phyloP scores from a whole-genome alignment of 192 early-diverging fungal genomes.

The Backusella tuberculispora region DNA sequence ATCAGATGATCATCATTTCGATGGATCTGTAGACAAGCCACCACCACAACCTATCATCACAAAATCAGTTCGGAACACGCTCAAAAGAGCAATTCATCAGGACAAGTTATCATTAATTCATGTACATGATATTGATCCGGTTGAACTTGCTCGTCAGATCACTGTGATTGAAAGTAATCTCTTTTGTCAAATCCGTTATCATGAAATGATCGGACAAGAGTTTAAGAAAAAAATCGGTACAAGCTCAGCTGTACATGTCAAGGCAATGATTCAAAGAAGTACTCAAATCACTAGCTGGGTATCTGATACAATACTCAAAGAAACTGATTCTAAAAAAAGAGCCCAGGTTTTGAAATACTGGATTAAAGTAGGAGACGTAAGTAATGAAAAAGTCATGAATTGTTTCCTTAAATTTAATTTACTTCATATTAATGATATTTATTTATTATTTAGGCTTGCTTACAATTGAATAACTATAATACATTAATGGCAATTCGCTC shows the following conservation, averaged over 20 bases:
- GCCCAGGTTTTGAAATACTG: slow-evolving; percentile 68
- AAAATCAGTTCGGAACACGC: slow-evolving; percentile 23
- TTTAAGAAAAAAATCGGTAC: slow-evolving; percentile 48
- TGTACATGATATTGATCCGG: slow-evolving; percentile 67
- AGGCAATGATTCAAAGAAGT: slow-evolving; percentile 71
- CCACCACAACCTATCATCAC: slow-evolving; percentile 19
- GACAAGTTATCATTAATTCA: slow-evolving; percentile 45
- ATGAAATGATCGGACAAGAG: slow-evolving; percentile 77
- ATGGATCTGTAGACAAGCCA: not conserved
- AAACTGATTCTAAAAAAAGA: slow-evolving; percentile 64
- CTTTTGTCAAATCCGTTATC: slow-evolving; percentile 69
- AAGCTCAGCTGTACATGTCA: slow-evolving; percentile 66
- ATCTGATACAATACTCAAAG: slow-evolving; percentile 65
- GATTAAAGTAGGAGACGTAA: slow-evolving; percentile 63
- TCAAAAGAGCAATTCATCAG: slow-evolving; percentile 21
- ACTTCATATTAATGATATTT: not conserved
- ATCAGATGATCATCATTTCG: slow-evolving; percentile 19
- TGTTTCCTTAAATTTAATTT: slow-evolving; percentile 1
- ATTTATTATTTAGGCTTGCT: slow-evolving; percentile 25
- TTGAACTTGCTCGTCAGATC: slow-evolving; percentile 84
- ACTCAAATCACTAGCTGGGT: slow-evolving; percentile 83
- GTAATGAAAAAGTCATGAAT: slow-evolving; percentile 9
- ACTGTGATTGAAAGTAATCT: slow-evolving; percentile 76
- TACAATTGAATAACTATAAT: slow-evolving; percentile 70
- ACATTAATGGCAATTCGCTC: slow-evolving; percentile 79